Conservation (phyloP, 192 early-diverging fungal genomes). For the Oehlia diaphana region DNA sequence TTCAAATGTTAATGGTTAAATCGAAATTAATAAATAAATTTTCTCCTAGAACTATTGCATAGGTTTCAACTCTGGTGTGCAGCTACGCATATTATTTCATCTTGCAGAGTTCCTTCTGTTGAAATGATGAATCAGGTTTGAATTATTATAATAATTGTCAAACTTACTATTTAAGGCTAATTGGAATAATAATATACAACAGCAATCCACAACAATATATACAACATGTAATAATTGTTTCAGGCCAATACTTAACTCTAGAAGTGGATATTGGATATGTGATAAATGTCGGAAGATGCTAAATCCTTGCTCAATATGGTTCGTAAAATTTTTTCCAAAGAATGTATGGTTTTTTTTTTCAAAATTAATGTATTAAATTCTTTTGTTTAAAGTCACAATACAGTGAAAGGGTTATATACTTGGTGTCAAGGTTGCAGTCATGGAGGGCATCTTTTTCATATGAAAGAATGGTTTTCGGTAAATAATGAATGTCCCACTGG, state of each 20-base stretch:
- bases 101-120: conserved; percentile 48
- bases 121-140: conserved; percentile 52
- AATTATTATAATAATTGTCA: neutral
- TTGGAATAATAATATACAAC: conserved; percentile 31
- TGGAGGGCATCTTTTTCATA: conserved; percentile 75
- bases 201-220: conserved; percentile 75
- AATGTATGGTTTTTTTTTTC: neutral
- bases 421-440: conserved; percentile 84
- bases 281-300: conserved; percentile 65
- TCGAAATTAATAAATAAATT: neutral
- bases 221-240: conserved; percentile 67
- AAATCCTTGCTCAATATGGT: conserved; percentile 72
- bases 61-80: conserved; percentile 70
- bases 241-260: conserved; percentile 54
- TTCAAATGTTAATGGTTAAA: too few relatives aligned
- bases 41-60: conserved; percentile 60
- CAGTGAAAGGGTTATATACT: conserved; percentile 68
- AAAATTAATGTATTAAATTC: neutral
- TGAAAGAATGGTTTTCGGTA: conserved; percentile 67
- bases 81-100: conserved; percentile 62
- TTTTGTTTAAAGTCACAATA: conserved; percentile 55
- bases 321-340: conserved; percentile 4
- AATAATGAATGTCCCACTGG: conserved; percentile 70
- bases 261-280: conserved; percentile 62
- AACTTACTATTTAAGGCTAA: neutral